Evolutionary conservation across 352 stramenopile species (phyloP), one percentile per base, ranked within the genome.

Genomic region (Globisporangium emineosum): DNA sequence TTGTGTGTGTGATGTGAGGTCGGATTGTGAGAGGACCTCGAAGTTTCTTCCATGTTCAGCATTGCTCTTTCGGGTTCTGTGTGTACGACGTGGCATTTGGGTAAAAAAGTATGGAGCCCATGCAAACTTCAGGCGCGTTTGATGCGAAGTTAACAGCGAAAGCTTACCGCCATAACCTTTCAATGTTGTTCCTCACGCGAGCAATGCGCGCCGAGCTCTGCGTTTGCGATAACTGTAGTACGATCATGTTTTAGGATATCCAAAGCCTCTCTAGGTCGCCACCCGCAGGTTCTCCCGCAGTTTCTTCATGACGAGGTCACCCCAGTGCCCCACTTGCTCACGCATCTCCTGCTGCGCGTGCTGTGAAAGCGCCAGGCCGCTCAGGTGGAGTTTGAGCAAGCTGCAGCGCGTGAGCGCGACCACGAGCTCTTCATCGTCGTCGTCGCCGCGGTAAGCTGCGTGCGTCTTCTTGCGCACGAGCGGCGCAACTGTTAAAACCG

Each of bases 401-500:
- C 47, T 33, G 47, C n/a, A 54, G 3, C 12, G 69, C 21, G 60
- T 65, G 4, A 81, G 23, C 2, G 68, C 70, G 10, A 81, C 74
- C 3, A 81, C 64, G 15, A 77, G 13, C 27, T 67, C 60, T n/a
- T 17, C 61, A 0, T 62, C 40, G n/a, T 54, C 64, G 17, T 32
- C 40, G 33, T 8, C 17, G 15, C 12, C 19, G 9, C 23, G 35
- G 1, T 19, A 0, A n/a, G n/a, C n/a, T n/a, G n/a, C n/a, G n/a
- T n/a, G n/a, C n/a, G n/a, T n/a, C n/a, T n/a, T n/a, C n/a, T n/a
- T n/a, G n/a, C n/a, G n/a, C n/a, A n/a, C n/a, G n/a, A n/a, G n/a
- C n/a, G n/a, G n/a, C n/a, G 73, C 69, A 9, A 77, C 55, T 5
- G 58, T 68, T 33, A 81, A 33, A 23, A 71, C 62, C 1, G 62